Conservation (phyloP, 257 asterid genomes). For the Gentiana straminea region DNA sequence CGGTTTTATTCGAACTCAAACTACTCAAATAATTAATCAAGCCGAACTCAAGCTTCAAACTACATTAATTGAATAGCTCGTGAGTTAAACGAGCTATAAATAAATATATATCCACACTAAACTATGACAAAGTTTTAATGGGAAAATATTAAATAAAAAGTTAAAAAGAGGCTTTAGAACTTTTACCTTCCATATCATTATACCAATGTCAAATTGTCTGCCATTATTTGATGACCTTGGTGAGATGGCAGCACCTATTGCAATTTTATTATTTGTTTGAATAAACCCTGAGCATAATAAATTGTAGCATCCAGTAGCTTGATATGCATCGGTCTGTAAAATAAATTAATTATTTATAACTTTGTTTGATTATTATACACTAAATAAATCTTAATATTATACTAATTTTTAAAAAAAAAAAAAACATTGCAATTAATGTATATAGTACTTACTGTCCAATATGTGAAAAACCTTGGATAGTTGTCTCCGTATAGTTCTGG, state of each 20-base stretch:
- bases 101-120: too few species aligned
- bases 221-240: constrained; percentile 62
- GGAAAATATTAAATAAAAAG: too few species aligned
- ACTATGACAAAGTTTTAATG: too few species aligned
- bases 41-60: too few species aligned
- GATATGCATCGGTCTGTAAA: constrained; percentile 84
- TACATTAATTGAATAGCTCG: too few species aligned
- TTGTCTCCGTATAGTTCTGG: constrained; percentile 80
- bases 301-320: constrained; percentile 96
- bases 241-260: constrained; percentile 95
- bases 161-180: not conserved
- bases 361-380: not conserved
- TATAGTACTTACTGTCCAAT: constrained; percentile 65
- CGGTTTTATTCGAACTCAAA: too few species aligned
- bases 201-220: constrained; percentile 74
- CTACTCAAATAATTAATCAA: too few species aligned
- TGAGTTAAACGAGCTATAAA: too few species aligned
- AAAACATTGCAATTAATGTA: not conserved
- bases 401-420: not conserved
- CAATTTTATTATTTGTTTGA: constrained; percentile 76
- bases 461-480: constrained; percentile 84
- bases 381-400: not conserved
- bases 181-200: constrained; percentile 92
- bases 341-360: not conserved
- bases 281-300: constrained; percentile 81